Percentiles rank a stretch among this genome's conserved stretches.
Evolutionary conservation across 2,329 filamentous ascomycete species (phyloP).

Genomic region (Fusarium mangiferae): DNA sequence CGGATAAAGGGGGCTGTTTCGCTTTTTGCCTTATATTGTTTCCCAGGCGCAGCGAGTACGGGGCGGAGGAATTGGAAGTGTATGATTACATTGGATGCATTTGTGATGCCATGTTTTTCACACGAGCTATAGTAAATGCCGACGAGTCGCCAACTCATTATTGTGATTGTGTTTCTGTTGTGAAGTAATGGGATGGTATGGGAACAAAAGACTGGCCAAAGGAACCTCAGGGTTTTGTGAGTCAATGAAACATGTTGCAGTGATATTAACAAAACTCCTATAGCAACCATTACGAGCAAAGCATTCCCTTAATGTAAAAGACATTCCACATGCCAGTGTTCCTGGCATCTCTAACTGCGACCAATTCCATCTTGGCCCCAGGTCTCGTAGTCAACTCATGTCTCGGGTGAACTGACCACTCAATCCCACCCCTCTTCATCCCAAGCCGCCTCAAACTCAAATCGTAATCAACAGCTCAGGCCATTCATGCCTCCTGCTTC

Average conservation of each 20-base stretch:
- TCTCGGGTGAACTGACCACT: conserved; percentile 9
- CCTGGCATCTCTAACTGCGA: conserved; percentile 15
- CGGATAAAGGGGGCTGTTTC: conserved; percentile 2
- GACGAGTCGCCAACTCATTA: not conserved
- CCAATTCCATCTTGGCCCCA: not conserved
- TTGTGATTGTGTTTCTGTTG: not conserved
- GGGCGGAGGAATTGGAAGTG: conserved; percentile 8
- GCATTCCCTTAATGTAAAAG: conserved; percentile 14
- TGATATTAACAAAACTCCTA: conserved; percentile 26
- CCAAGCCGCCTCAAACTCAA: not conserved
- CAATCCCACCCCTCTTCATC: not conserved
- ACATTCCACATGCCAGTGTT: conserved; percentile 13
- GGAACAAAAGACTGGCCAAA: not conserved
- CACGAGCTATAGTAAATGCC: conserved; percentile 18
- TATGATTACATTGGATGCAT: conserved; percentile 30
- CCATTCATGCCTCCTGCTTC: conserved; percentile 49
- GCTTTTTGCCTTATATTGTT: conserved; percentile 10
- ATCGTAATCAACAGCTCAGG: not conserved
- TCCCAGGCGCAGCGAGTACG: conserved; percentile 20
- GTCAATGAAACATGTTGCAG: not conserved
- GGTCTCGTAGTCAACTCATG: not conserved
- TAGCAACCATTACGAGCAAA: conserved; percentile 9
- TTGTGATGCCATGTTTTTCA: conserved; percentile 24
- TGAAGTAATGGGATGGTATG: not conserved
- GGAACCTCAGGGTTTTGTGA: not conserved